Base-by-base conservation (phyloP, 1,139 yeast genomes). In the Geotrichum citri-aurantii region DNA sequence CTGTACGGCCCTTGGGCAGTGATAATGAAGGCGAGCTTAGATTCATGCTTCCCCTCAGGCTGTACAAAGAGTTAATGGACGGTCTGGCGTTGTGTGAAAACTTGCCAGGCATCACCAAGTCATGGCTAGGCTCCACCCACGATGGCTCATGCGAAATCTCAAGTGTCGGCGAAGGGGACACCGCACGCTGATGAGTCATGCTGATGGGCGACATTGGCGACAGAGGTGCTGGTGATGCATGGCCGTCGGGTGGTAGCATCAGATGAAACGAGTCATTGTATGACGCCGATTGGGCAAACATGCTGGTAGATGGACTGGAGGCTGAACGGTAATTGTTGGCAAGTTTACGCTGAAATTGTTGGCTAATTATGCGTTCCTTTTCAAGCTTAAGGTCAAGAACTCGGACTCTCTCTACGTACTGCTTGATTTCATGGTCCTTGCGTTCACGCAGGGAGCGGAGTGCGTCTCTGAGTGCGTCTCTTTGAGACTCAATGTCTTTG, bases 391-490 rank as follows among this genome's bases (percentile, higher is more conserved):
- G 60, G 53, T 71, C 73, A 21, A 71, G 64, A 55, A 68, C 70
- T 23, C 68, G 65, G 24, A 73, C 67, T 24, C 73, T 68, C 21
- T 68, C 71, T 1, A 65, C 63, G 26, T 69, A 59, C 50, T 69
- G 68, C n/a, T 68, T 59, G 54, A 72, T 69, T 56, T 73, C 76
- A 37, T 73, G 73, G 59, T 73, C 76, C 55, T 73, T 73, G 46
- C 75, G 69, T 58, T 73, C 75, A 12, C 75, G 65, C 55, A 73
- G 62, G 0, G 76, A 69, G 21, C 76, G 66, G 46, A 73, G 61
- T 0, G 77, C 74, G 48, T 75, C 77, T 62, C 69, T 77, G 71
- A 67, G 77, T 63, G 70, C 83, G 73, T 59, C 74, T 65, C 71
- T 77, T 68, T 61, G 85, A 71, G 68, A 66, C 56, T 73, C 76